Evolutionary conservation across 176 grass and related monocot genomes (phyloP).

Genomic region (Puccinellia tenuiflora): DNA sequence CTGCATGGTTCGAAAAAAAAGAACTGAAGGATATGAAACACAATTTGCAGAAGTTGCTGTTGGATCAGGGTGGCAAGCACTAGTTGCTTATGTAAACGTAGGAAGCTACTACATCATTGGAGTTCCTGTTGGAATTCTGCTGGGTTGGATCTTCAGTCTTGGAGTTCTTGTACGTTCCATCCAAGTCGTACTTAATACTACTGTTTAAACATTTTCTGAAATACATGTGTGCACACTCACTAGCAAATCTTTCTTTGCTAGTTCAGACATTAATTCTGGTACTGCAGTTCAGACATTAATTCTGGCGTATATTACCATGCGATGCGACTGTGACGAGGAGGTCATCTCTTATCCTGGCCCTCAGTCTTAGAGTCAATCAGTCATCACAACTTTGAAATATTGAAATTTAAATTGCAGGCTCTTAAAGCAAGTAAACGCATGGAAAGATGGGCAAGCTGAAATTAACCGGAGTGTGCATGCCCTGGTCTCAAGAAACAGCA

Average conservation of each 20-base stretch:
- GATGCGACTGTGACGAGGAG: conserved; percentile 41
- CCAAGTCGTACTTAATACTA: neutral
- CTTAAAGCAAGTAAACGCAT: conserved; percentile 14
- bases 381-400: neutral
- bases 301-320: conserved; percentile 2
- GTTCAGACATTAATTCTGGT: conserved; percentile 43
- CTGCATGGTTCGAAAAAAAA: too few relatives aligned
- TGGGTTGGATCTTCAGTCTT: conserved; percentile 32
- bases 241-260: neutral
- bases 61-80: conserved; percentile 45
- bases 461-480: neutral
- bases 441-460: too few relatives aligned
- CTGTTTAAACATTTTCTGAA: too few relatives aligned
- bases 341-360: neutral
- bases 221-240: neutral
- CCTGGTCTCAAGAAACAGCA: neutral
- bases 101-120: conserved; percentile 56
- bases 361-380: neutral
- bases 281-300: conserved; percentile 37
- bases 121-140: conserved; percentile 34
- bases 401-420: neutral
- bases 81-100: conserved; percentile 54
- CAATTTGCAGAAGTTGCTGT: conserved; percentile 42
- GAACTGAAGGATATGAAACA: too few relatives aligned
- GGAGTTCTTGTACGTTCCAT: conserved; percentile 27